phyloP scores from a whole-genome alignment of 345 rosid genomes.

The Firmiana major region DNA sequence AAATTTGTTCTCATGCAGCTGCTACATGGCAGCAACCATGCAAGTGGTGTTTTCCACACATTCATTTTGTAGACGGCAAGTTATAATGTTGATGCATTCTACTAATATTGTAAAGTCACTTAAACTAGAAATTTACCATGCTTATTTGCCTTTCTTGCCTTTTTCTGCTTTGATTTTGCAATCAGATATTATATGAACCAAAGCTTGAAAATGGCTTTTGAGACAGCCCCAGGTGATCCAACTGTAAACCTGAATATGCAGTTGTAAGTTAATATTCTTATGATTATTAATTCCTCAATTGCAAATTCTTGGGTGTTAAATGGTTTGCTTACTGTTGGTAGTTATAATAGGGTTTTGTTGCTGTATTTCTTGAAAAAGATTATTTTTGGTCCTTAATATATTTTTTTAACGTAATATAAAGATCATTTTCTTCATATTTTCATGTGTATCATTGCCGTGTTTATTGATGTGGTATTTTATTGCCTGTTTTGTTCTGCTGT shows the following conservation, averaged over 20 bases:
- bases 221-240: slow-evolving; percentile 92
- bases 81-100: slow-evolving; percentile 7
- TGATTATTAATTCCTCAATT: background rate
- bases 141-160: background rate
- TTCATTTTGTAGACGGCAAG: slow-evolving; percentile 64
- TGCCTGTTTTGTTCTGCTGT: background rate
- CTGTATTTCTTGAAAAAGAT: background rate
- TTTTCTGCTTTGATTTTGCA: slow-evolving; percentile 19
- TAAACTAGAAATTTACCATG: background rate
- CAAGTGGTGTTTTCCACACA: slow-evolving; percentile 81
- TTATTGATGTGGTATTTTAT: background rate
- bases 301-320: background rate
- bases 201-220: slow-evolving; percentile 70
- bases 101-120: background rate
- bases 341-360: background rate
- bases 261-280: slow-evolving; percentile 51
- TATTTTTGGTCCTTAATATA: background rate
- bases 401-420: background rate
- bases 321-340: background rate
- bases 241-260: slow-evolving; percentile 92
- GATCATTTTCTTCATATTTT: background rate
- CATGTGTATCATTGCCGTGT: background rate
- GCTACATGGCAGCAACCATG: slow-evolving; percentile 99
- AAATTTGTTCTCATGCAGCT: slow-evolving; percentile 46
- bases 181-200: slow-evolving; percentile 65